Evolutionary conservation across 305 asterid genomes (phyloP).

Genomic region (Striga hermonthica): DNA sequence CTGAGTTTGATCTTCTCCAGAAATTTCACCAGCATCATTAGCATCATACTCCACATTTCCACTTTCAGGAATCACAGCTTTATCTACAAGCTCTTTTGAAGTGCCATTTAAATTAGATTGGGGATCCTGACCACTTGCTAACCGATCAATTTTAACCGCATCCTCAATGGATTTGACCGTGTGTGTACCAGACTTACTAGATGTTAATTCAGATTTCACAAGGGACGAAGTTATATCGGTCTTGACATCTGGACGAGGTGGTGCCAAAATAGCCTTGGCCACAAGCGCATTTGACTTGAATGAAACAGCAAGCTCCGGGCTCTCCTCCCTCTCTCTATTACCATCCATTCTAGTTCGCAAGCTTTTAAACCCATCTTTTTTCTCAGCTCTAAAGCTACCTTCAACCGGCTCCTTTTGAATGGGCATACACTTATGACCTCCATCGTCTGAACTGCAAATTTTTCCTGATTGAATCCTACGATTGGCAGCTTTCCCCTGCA

Average conservation of each 20-base stretch:
- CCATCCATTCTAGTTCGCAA: conserved; percentile 37
- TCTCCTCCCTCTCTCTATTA: conserved; percentile 49
- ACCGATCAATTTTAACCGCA: conserved; percentile 30
- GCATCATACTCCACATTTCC: conserved; percentile 26
- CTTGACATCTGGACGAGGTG: conserved; percentile 43
- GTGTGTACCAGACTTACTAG: conserved; percentile 35
- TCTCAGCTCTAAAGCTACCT: conserved; percentile 41
- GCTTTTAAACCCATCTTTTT: conserved; percentile 35
- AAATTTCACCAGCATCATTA: conserved; percentile 28
- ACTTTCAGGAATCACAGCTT: conserved; percentile 33
- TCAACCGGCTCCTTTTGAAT: conserved; percentile 34
- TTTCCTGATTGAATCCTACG: conserved; percentile 55
- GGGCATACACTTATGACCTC: conserved; percentile 36
- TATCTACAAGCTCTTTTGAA: conserved; percentile 34
- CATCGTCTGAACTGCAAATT: conserved; percentile 42
- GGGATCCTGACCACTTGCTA: conserved; percentile 33
- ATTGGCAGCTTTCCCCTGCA: conserved; percentile 49
- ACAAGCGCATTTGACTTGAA: conserved; percentile 79
- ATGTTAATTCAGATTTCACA: conserved; percentile 35
- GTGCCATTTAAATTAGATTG: conserved; percentile 34
- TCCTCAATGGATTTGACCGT: conserved; percentile 33
- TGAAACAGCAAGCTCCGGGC: conserved; percentile 76
- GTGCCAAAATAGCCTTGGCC: conserved; percentile 66
- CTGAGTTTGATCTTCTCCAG: conserved; percentile 30
- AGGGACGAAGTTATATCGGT: conserved; percentile 29